These are phyloP conservation scores for Cystobasidium ongulense DNA, from an alignment of 768 basidiomycete species.

Conservation along the genomic window DNA sequence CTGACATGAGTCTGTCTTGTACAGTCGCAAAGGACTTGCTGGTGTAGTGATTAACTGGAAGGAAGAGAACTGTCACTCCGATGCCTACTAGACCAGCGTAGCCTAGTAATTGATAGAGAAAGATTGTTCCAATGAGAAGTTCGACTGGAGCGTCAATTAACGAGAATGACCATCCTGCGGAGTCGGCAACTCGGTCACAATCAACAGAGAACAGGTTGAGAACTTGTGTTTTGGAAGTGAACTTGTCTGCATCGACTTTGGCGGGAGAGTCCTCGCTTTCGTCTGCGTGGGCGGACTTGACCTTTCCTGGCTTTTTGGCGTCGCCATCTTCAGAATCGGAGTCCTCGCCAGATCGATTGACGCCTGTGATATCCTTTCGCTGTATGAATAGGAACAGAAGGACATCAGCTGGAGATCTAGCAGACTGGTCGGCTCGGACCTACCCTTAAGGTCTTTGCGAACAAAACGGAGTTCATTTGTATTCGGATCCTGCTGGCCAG, in stretches of 20 bases:
- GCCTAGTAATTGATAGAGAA: constrained; percentile 40
- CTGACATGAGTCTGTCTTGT: constrained; percentile 44
- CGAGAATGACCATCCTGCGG: constrained; percentile 36
- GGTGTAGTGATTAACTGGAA: constrained; percentile 41
- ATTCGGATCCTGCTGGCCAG: constrained; percentile 37
- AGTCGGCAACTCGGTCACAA: constrained; percentile 37
- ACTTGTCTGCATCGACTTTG: constrained; percentile 34
- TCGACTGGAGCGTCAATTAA: constrained; percentile 33
- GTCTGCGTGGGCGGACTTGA: background rate
- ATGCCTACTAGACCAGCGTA: constrained; percentile 40
- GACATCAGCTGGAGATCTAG: background rate
- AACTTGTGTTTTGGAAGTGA: constrained; percentile 34
- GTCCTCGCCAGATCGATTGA: background rate
- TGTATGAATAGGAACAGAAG: background rate
- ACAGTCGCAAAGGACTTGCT: constrained; percentile 38
- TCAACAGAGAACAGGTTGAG: constrained; percentile 40
- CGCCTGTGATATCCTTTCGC: constrained; percentile 38
- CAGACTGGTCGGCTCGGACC: background rate
- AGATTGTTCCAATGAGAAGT: constrained; percentile 40
- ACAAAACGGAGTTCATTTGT: constrained; percentile 41
- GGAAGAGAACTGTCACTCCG: constrained; percentile 38
- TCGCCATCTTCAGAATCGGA: background rate
- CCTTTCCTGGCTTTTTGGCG: background rate
- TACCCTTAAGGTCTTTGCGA: constrained; percentile 39
- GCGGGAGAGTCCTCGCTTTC: constrained; percentile 41